Percentiles rank a stretch among this genome's conserved stretches.
Conservation (phyloP, 495 filamentous ascomycete species). For the Pseudoneurospora amorphoporcata region DNA sequence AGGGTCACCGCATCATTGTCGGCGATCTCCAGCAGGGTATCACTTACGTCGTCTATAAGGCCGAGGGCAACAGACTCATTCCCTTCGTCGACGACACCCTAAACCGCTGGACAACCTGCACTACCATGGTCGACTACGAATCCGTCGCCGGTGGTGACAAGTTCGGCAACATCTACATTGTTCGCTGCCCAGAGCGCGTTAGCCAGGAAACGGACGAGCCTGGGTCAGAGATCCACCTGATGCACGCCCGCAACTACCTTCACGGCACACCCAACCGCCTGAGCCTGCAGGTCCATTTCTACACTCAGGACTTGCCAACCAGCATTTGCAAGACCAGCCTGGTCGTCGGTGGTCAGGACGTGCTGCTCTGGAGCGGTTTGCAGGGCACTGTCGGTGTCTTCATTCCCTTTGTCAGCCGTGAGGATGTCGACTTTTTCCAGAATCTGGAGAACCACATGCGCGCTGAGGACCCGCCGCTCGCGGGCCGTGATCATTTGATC, state of each 20-base stretch:
- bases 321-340: slow-evolving; percentile 81
- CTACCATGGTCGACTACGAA: slow-evolving; percentile 94
- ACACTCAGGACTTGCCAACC: slow-evolving; percentile 83
- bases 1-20: slow-evolving; percentile 84
- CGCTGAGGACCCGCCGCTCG: slow-evolving; percentile 72
- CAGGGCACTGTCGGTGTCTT: slow-evolving; percentile 90
- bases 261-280: slow-evolving; percentile 80
- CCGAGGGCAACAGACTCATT: slow-evolving; percentile 79
- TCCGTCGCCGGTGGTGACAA: slow-evolving; percentile 93
- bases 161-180: slow-evolving; percentile 91
- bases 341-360: slow-evolving; percentile 82
- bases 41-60: slow-evolving; percentile 88
- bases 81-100: slow-evolving; percentile 86
- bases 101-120: slow-evolving; percentile 77
- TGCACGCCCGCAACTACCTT: slow-evolving; percentile 80
- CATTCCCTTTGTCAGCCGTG: slow-evolving; percentile 78
- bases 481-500: slow-evolving; percentile 87
- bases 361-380: slow-evolving; percentile 87
- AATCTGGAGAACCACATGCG: slow-evolving; percentile 79
- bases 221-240: slow-evolving; percentile 76
- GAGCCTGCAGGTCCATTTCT: slow-evolving; percentile 78
- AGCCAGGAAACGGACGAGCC: slow-evolving; percentile 89
- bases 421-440: slow-evolving; percentile 97
- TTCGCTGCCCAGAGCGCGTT: slow-evolving; percentile 77
- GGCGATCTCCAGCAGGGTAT: slow-evolving; percentile 87